Evolutionary conservation across 1,284 basidiomycete species (phyloP), one percentile per base, ranked within the genome.

Genomic region (Ganoderma lingzhi): DNA sequence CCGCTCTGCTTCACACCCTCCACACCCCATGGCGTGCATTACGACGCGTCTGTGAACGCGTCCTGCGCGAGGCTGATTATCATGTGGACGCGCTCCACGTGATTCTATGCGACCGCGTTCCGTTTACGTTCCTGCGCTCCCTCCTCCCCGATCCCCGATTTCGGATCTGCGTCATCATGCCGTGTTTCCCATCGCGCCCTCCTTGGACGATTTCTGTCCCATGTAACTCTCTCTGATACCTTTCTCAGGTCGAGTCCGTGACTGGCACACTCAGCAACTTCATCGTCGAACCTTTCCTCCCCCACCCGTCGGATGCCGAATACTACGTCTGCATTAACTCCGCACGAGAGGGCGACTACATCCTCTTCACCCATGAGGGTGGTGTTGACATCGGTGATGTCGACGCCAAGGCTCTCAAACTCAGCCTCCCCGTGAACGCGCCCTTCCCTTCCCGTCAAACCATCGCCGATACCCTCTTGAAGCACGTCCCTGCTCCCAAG

Each of bases 261-360:
- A 95, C 94, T 23, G 97, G 97, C 72, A 97, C 96, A 35, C 89
- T 99, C 77, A 97, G 93, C 88, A 98, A 93, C 82, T 99, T 99
- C 85, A 98, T 99, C 82, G 90, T 99, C 75, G 97, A 99, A 85
- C 97, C 97, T 44, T 98, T 99, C 91, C 88, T 97, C 70, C 97
- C 97, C 64, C 97, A 99, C 81, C 92, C 95, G 3, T 90, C 95
- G 71, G 87, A 97, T 81, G 95, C 95, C 75, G 97, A 99, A 82
- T 99, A 96, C 86, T 99, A 99, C 83, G 94, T 99, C 79, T 99
- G 97, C 85, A 95, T 99, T 85, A 98, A 93, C 84, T 99, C 97
- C 42, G 90, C 90, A 32, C 95, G 97, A 76, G 95, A 98, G 80
- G 96, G 96, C 71, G 97, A 99, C 81, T 90, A 93, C 73, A 98